Base-by-base conservation (phyloP, 2,329 filamentous ascomycete genomes). In the Aotearoamyces nothofagi region DNA sequence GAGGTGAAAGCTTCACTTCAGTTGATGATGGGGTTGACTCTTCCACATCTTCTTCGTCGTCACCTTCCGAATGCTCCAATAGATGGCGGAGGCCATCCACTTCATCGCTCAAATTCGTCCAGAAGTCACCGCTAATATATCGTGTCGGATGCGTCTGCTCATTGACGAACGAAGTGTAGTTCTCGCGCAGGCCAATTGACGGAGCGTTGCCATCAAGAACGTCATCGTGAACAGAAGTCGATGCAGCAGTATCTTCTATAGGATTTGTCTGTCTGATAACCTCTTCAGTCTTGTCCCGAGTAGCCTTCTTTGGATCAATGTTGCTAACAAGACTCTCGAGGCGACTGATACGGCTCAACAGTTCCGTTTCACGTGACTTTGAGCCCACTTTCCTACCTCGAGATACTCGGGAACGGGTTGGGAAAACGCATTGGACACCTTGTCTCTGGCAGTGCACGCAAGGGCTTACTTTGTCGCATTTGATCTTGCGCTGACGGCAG, bases 41-140 rank as follows among this genome's bases (percentile, higher is more conserved):
- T 33, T 58, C 55, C 22, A 55, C 54, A 15, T 57, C 53, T 5
- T 23, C 27, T 3, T 29, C 27, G 7, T 29, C 20, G 9, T 23
- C 17, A 20, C 22, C 27, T 23, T 11, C n/a, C 12, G 27, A n/a
- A 6, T 23, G n/a, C 12, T 14, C 15, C 12, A 29, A 23, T n/a
- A 26, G 11, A 4, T 26, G 24, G 6, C 24, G 24, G 15, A 26
- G 10, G 5, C 24, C 24, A 12, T 26, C 11, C 5, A 26, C 24
- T 15, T 26, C 24, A 7, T 26, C 24, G n/a, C 12, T 26, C 5
- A 26, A 16, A 15, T 10, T 26, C 15, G 24, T 15, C 24, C 24
- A 26, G 15, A 26, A 26, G 10, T 26, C 15, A 15, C 24, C 15
- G 7, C 24, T 15, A 7, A 26, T 11, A 15, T 26, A 15, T 10